phyloP scores from a whole-genome alignment of 2,329 filamentous ascomycete genomes.

The Tolypocladium nubicola region DNA sequence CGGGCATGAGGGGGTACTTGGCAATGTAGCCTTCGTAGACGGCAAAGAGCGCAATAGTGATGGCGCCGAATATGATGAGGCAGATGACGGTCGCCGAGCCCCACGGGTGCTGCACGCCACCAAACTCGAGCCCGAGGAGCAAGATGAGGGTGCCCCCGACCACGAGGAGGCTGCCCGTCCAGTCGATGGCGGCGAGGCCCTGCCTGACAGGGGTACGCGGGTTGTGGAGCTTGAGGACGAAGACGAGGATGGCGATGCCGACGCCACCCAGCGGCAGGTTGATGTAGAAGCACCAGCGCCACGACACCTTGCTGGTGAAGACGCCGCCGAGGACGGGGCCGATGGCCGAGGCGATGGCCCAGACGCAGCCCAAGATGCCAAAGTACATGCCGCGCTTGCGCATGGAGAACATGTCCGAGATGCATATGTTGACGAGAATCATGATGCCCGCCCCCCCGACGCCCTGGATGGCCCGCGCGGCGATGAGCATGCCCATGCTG shows the following conservation, averaged over 20 bases:
- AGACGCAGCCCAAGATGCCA: slow-evolving; percentile 42
- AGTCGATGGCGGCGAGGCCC: slow-evolving; percentile 54
- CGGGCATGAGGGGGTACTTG: slow-evolving; percentile 67
- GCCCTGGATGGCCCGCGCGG: slow-evolving; percentile 45
- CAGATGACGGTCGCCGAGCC: slow-evolving; percentile 63
- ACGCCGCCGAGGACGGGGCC: slow-evolving; percentile 60
- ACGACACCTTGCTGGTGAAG: slow-evolving; percentile 52
- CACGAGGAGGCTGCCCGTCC: slow-evolving; percentile 46
- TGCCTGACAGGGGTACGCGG: slow-evolving; percentile 51
- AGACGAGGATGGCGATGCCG: slow-evolving; percentile 39
- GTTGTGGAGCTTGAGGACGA: slow-evolving; percentile 59
- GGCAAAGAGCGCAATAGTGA: slow-evolving; percentile 55
- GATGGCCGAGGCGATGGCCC: slow-evolving; percentile 55
- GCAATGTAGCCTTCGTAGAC: slow-evolving; percentile 65
- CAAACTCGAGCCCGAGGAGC: slow-evolving; percentile 76
- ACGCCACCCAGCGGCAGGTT: slow-evolving; percentile 42
- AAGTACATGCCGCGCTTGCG: slow-evolving; percentile 41
- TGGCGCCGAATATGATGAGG: slow-evolving; percentile 61
- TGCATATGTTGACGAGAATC: slow-evolving; percentile 30
- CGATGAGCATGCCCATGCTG: slow-evolving; percentile 42
- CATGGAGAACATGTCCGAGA: slow-evolving; percentile 45
- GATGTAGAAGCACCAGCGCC: slow-evolving; percentile 63
- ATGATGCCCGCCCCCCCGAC: slow-evolving; percentile 27
- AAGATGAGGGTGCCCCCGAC: slow-evolving; percentile 77
- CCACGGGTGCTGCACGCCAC: slow-evolving; percentile 69